These are phyloP conservation scores for Monosporascus sp. DNA, from an alignment of 2,329 filamentous ascomycete genomes.

Conservation along the genomic window DNA sequence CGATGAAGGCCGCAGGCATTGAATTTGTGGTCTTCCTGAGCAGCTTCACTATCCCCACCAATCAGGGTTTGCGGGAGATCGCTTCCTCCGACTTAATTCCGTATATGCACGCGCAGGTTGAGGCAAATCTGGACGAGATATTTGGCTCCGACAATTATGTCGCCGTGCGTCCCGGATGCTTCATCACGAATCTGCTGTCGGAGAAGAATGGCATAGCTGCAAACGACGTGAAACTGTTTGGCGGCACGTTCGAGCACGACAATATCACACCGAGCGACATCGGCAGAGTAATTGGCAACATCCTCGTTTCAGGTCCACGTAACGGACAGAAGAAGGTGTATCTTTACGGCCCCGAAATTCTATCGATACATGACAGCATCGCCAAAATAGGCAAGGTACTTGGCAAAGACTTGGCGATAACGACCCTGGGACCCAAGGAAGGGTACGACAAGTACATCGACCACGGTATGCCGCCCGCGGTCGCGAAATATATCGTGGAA, in stretches of 20 bases:
- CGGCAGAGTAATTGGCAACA: slow-evolving; percentile 34
- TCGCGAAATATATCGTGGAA: neutral
- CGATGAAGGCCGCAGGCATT: slow-evolving; percentile 40
- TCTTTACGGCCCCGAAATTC: slow-evolving; percentile 32
- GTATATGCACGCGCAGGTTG: slow-evolving; percentile 38
- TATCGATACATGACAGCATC: slow-evolving; percentile 25
- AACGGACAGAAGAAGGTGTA: slow-evolving; percentile 26
- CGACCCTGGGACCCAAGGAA: neutral
- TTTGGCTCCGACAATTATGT: slow-evolving; percentile 34
- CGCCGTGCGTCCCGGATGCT: slow-evolving; percentile 37
- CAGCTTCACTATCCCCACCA: slow-evolving; percentile 28
- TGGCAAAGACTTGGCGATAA: slow-evolving; percentile 20
- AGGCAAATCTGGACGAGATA: slow-evolving; percentile 36
- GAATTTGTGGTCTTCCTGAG: slow-evolving; percentile 42
- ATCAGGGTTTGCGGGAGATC: slow-evolving; percentile 18
- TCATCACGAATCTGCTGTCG: slow-evolving; percentile 37
- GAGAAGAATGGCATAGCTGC: slow-evolving; percentile 22
- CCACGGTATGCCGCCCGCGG: neutral
- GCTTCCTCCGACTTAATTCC: slow-evolving; percentile 28
- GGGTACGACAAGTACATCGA: slow-evolving; percentile 1
- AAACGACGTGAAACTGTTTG: slow-evolving; percentile 27
- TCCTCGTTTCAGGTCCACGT: slow-evolving; percentile 30
- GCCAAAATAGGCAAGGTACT: slow-evolving; percentile 24
- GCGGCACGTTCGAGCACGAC: slow-evolving; percentile 30
- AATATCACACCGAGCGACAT: slow-evolving; percentile 39